Base-by-base conservation (phyloP, 2,329 filamentous ascomycete genomes). In the Purpureocillium lavendulum region DNA sequence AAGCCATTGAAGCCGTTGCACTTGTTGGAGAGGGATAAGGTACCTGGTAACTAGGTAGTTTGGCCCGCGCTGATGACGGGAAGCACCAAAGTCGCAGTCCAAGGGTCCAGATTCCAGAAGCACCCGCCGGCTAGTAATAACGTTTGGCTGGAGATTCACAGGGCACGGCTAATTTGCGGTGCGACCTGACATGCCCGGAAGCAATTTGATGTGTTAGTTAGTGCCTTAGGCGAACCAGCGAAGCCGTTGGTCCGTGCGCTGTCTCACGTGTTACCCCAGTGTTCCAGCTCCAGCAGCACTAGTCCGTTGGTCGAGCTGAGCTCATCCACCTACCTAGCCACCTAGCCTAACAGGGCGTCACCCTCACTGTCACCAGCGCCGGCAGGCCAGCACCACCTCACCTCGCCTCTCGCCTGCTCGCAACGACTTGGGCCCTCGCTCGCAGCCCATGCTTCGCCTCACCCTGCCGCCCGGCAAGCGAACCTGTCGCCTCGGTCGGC, bases 221-320 rank as follows among this genome's bases (percentile, higher is more conserved):
- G 21, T 26, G 21, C 14, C 29, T 31, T 31, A 33, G n/a, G 30
- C 5, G n/a, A 24, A 30, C 38, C 26, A 29, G 15, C 12, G 14
- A n/a, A 4, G 16, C n/a, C 12, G 17, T 15, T 52, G 49, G 50
- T 41, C 48, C 45, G 50, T 52, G 50, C 50, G 38, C 38, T 35
- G 35, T 39, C 48, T 51, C 50, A 52, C 48, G 50, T 51, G 50
- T 41, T 44, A 39, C 39, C 26, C 29, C 35, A 33, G 33, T 33
- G 33, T 40, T 40, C 42, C 42, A 40, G 34, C 41, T 42, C 36
- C 32, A 43, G 39, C 42, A 12, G 8, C 26, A 7, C 26, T 7
- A 29, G 12, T 29, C 26, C 26, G 12, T 29, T 12, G n/a, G n/a
- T 29, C 26, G 26, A 29, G 26, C 26, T 29, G 18, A 29, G 30